Base-by-base conservation (phyloP, 2,329 filamentous ascomycete genomes). In the Ceratocystis papillata region DNA sequence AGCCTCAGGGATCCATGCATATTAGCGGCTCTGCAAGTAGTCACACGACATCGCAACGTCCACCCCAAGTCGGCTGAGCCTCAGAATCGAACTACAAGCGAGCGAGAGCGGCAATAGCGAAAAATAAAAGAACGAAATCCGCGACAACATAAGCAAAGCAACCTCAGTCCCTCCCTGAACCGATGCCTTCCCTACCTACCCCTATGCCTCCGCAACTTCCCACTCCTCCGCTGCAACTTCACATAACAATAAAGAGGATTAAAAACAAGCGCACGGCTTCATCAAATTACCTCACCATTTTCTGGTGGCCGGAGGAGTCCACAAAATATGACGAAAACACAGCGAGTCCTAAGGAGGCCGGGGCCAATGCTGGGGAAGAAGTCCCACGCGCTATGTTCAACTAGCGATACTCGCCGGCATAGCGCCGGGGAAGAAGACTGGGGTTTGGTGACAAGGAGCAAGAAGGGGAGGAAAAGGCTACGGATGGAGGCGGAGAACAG, bases 341-440 rank as follows among this genome's bases (percentile, higher is more conserved):
- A 28, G 53, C 15, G 53, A 33, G 17, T 57, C 53, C 7, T 30
- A 22, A 30, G 53, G 53, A 17, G 6, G 20, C 5, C 7, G 53
- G 4, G 22, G 53, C 53, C 53, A 57, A 57, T 28, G 25, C 53
- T 57, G 22, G 53, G 20, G 53, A 57, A 57, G 53, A 30, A 17
- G 53, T 15, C 10, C 17, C 30, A 7, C 6, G 8, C 53, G 53
- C 53, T 57, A 30, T 28, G 53, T 30, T 12, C 53, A 57, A 7
- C 8, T 57, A n/a, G 53, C 30, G 53, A 28, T 22, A 57, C 53
- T 57, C 53, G 53, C 53, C 25, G 53, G 53, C 53, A 57, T 33
- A 57, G 53, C 53, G 30, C 53, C 25, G 53, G 53, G 53, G 22
- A 57, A 57, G 53, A 30, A 57, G 53, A 57, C 53, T 57, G 53